A percentile compares a stretch with the other conserved stretches of the same genome.
phyloP scores from a whole-genome alignment of 2,329 filamentous ascomycete genomes.

The Phaeosphaeriaceae sp. region DNA sequence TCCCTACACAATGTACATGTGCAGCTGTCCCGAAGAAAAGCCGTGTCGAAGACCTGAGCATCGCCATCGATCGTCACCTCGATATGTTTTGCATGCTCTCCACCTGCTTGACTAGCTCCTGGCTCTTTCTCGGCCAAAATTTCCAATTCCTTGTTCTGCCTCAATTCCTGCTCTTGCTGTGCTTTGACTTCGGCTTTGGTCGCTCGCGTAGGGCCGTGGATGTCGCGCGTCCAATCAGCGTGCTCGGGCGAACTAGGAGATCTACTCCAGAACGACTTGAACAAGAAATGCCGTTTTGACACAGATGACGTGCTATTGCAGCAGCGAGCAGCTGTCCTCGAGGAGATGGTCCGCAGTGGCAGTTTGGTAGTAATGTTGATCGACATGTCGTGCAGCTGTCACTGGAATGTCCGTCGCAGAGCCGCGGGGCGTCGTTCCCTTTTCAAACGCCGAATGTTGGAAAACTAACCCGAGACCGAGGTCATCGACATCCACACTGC shows the following conservation, averaged over 20 bases:
- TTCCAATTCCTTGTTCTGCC: conserved; percentile 18
- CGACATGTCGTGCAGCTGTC: conserved; percentile 32
- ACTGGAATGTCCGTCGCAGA: conserved; percentile 1
- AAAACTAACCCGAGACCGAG: conserved; percentile 27
- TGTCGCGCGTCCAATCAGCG: conserved; percentile 28
- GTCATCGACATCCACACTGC: conserved; percentile 9
- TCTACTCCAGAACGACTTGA: conserved; percentile 27
- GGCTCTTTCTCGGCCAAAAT: conserved; percentile 7
- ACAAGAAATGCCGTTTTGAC: conserved; percentile 17
- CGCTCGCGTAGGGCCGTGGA: conserved; percentile 24
- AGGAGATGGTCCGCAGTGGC: conserved; percentile 8
- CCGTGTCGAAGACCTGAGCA: conserved; percentile 39
- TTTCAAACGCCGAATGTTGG: conserved; percentile 25
- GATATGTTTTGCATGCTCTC: conserved; percentile 35
- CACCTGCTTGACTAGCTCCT: conserved; percentile 27
- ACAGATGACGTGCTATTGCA: not conserved
- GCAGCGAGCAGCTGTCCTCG: not conserved
- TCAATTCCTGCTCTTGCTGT: conserved; percentile 19
- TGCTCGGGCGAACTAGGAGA: conserved; percentile 22
- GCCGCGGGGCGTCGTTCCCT: conserved; percentile 21
- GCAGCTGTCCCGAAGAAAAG: conserved; percentile 65
- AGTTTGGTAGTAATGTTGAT: conserved; percentile 32
- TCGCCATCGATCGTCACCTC: conserved; percentile 43
- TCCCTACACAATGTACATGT: conserved; percentile 64
- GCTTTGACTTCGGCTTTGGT: conserved; percentile 24